Conservation (phyloP, 129 eudicot genomes). For the Flaveria bidentis region DNA sequence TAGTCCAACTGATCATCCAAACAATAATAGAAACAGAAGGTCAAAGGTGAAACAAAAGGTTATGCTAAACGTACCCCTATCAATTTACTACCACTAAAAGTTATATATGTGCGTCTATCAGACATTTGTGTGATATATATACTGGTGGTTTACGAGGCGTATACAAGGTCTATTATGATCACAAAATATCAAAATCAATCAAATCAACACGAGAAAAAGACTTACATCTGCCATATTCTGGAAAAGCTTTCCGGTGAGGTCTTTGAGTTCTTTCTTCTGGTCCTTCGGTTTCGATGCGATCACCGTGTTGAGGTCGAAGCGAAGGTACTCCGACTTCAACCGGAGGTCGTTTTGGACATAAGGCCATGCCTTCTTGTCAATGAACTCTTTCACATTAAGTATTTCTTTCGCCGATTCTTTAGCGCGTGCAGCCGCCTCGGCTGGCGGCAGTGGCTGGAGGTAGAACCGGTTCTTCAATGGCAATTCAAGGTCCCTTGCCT, state of each 20-base stretch:
- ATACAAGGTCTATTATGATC: too few species aligned
- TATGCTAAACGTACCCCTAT: not conserved
- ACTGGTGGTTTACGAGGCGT: too few species aligned
- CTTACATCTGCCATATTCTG: constrained; percentile 63
- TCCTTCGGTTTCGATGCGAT: constrained; percentile 79
- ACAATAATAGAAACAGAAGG: not conserved
- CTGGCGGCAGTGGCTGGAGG: constrained; percentile 75
- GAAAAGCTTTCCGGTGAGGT: constrained; percentile 78
- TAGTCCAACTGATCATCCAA: constrained; percentile 65
- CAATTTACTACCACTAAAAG: too few species aligned
- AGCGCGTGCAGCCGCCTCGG: constrained; percentile 71
- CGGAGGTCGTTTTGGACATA: constrained; percentile 95
- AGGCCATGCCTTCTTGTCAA: constrained; percentile 97
- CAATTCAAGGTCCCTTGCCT: constrained; percentile 69
- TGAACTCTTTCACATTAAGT: constrained; percentile 58
- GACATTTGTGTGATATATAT: too few species aligned
- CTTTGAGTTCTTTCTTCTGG: constrained; percentile 70
- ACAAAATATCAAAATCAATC: not conserved
- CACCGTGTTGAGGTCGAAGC: constrained; percentile 88
- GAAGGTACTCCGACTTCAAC: constrained; percentile 66
- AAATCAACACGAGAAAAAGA: not conserved
- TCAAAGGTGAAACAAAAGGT: not conserved
- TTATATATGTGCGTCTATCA: too few species aligned
- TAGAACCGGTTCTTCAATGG: constrained; percentile 74
- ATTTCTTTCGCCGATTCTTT: constrained; percentile 97